Base-by-base conservation (phyloP, 2,329 filamentous ascomycete genomes). In the Cucurbitaria berberidis region DNA sequence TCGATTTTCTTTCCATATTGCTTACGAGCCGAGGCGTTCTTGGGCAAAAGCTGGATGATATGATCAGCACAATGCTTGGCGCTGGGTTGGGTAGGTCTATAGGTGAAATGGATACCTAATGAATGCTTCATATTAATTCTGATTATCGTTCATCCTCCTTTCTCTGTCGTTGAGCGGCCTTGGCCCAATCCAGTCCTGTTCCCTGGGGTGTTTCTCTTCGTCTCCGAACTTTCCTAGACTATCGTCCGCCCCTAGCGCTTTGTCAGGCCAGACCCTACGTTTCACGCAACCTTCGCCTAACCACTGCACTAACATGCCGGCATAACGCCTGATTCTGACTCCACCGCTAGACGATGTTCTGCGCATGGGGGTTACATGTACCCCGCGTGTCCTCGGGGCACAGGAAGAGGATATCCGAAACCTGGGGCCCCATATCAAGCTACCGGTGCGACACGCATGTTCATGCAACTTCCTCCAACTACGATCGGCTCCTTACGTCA, bases 11-110 rank as follows among this genome's bases (percentile, higher is more conserved):
- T 35, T 15, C n/a, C 22, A 19, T 42, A 32, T 11, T 45, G 42
- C 38, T 53, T 49, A 46, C 32, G 30, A 54, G 51, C 46, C 40
- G 51, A 54, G 51, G 40, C 40, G 40, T 42, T 42, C 45, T 42
- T 42, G 35, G 45, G 40, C 42, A 54, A 54, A 54, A 54, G 46
- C 35, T 38, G 45, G 40, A 29, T 49, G 51, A 30, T 24, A 16
- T 16, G 40, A 21, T 24, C 26, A 43, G 51, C 51, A 49, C 29
- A 45, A 42, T 16, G 45, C 29, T 45, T 36, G 51, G 51, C 51
- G 51, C 46, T 43, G 34, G 36, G 27, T 13, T 27, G 51, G 43
- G 34, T 22, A 38, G 24, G 51, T 42, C 35, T 45, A 50, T 43
- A 54, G 39, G 45, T 48, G 24, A 42, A 48, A 53, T 53, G 34